phyloP scores from a whole-genome alignment of 2,329 filamentous ascomycete species.

The Trichophyton mentagrophytes region DNA sequence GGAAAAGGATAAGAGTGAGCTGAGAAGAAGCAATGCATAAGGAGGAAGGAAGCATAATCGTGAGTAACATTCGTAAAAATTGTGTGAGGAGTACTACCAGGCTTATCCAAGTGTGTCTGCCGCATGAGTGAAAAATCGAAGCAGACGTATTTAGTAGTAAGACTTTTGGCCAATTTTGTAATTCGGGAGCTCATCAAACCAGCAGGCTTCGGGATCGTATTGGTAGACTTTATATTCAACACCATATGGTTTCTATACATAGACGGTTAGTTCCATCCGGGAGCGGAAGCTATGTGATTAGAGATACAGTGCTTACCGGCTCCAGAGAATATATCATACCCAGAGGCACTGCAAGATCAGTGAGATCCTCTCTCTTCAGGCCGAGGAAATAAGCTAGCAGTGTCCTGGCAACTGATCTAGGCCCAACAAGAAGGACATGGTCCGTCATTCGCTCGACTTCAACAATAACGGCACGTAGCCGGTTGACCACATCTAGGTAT shows the following conservation, averaged over 20 bases:
- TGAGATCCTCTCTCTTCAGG: slow-evolving; percentile 77
- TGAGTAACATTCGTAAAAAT: background rate
- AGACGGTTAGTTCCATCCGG: background rate
- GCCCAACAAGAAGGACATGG: slow-evolving; percentile 81
- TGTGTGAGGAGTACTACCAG: background rate
- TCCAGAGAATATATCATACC: slow-evolving; percentile 92
- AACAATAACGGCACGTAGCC: slow-evolving; percentile 85
- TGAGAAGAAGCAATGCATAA: background rate
- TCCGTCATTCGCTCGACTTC: slow-evolving; percentile 96
- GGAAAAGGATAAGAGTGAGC: background rate
- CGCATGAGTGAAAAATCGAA: background rate
- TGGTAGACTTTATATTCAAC: slow-evolving; percentile 93
- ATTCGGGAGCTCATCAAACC: slow-evolving; percentile 76
- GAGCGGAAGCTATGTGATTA: background rate
- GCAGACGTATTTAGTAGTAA: slow-evolving; percentile 14
- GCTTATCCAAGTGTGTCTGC: background rate
- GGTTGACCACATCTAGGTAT: slow-evolving; percentile 93
- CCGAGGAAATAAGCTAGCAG: slow-evolving; percentile 95
- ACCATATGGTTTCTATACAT: slow-evolving; percentile 66
- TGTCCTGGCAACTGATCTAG: slow-evolving; percentile 83
- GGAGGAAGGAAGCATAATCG: background rate
- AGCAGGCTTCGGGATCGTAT: slow-evolving; percentile 64
- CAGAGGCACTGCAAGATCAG: slow-evolving; percentile 83
- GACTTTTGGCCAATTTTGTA: slow-evolving; percentile 53
- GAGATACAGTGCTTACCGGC: slow-evolving; percentile 38